These are phyloP conservation scores for Sphenostylis stenocarpa DNA, from an alignment of 306 rosid species.

Conservation along the genomic window DNA sequence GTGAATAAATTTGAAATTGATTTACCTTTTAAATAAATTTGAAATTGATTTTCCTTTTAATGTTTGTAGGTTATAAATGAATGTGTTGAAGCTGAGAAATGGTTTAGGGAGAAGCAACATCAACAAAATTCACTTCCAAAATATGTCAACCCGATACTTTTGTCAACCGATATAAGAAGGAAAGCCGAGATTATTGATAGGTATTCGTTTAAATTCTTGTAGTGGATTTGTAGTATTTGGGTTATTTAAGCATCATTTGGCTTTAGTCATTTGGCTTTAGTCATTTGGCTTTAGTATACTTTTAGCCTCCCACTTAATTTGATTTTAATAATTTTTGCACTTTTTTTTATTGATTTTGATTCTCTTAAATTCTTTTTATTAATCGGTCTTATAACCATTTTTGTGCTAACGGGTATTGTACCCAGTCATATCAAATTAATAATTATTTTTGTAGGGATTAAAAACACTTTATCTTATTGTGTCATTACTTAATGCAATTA, in stretches of 20 bases:
- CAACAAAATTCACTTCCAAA: constrained; percentile 82
- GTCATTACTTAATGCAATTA: background rate
- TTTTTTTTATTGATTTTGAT: background rate
- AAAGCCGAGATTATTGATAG: constrained; percentile 87
- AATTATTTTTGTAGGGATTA: background rate
- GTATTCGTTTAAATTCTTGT: constrained; percentile 37
- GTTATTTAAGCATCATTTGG: background rate
- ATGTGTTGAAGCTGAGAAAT: constrained; percentile 86
- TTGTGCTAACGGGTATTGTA: background rate
- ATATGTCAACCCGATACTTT: constrained; percentile 67
- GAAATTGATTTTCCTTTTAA: background rate
- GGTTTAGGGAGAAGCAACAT: constrained; percentile 81
- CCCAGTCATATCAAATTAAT: background rate
- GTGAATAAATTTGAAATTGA: background rate
- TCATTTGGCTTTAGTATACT: background rate
- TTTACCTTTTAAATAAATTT: no score
- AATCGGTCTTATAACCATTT: background rate
- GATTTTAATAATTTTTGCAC: background rate
- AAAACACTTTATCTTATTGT: background rate
- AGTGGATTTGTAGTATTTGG: background rate
- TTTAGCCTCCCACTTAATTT: background rate
- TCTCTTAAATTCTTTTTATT: background rate
- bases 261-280: no score
- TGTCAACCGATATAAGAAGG: constrained; percentile 72
- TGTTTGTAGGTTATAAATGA: constrained; percentile 64